Evolutionary conservation across 225 moss, liverwort and hornwort genomes (phyloP), one percentile per base, ranked within the genome.

Genomic region (Pseudoscleropodium purum): DNA sequence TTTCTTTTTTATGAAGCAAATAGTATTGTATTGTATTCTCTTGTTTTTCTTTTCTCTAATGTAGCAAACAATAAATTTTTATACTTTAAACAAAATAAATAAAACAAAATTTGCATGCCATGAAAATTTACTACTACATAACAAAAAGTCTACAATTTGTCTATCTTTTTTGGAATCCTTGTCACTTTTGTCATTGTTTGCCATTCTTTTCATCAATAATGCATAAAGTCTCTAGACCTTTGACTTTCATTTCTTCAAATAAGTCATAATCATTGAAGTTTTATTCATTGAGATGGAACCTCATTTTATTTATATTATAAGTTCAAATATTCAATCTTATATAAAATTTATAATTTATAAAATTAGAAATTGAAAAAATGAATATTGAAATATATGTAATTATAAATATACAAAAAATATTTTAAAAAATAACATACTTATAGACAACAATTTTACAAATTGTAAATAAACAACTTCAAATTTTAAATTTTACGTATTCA

Each of bases 131-230:
- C 24, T n/a, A 24, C 13, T 13, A 69, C 24, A 69, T 70, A 7
- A 39, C 39, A 24, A n/a, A 37, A 23, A 23, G 13, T n/a, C 23
- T 1, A 70, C 14, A 70, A 39, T 25, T 70, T 70, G 8, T 13
- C 0, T 70, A 1, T 39, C 23, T 0, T 24, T 39, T 70, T 70
- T 4, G n/a, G 0, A 24, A 5, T 70, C 14, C 2, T 1, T 39
- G 4, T 39, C 4, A 4, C 25, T 70, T 23, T 70, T 23, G 3
- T 20, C 23, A 1, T 1, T 39, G 1, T 14, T 70, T 70, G 39
- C 2, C 8, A 8, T 70, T 25, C 4, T 39, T 70, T 70, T 70
- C 8, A 39, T 37, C 11, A 67, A 37, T 20, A 67, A 67, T 70
- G 14, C 8, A 13, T 25, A 10, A 70, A 2, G 39, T 24, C 39